Evolutionary conservation across 257 asterid genomes (phyloP).

Genomic region (Verbascum thapsus): DNA sequence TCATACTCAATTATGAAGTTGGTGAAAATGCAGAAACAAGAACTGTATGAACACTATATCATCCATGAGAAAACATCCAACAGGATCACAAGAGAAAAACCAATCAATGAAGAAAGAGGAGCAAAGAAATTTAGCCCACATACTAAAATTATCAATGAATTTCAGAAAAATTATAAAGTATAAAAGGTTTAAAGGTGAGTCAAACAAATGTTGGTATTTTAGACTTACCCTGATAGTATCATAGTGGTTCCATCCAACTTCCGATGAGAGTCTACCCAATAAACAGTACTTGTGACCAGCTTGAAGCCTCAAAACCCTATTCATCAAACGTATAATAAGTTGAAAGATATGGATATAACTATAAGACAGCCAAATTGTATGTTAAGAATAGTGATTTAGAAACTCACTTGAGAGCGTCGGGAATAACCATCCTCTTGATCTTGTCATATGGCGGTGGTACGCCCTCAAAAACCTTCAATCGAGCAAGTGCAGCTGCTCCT

Average conservation of each 20-base stretch:
- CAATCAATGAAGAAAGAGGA: neutral
- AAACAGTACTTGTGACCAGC: slow-evolving; percentile 84
- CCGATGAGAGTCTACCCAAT: slow-evolving; percentile 78
- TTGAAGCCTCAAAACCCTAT: slow-evolving; percentile 85
- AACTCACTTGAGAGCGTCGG: slow-evolving; percentile 82
- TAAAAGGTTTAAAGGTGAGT: no score
- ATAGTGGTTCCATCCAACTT: slow-evolving; percentile 83
- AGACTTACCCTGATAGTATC: slow-evolving; percentile 66
- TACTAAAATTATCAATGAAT: neutral
- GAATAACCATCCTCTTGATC: slow-evolving; percentile 74
- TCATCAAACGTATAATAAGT: neutral
- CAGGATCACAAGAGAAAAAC: neutral
- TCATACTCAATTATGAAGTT: no score
- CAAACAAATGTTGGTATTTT: neutral
- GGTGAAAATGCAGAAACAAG: no score
- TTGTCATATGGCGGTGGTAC: slow-evolving; percentile 75
- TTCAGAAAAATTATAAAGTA: neutral
- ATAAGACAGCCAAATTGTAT: neutral
- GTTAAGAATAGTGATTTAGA: neutral
- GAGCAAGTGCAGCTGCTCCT: slow-evolving; percentile 73
- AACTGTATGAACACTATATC: neutral
- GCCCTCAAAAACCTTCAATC: slow-evolving; percentile 72
- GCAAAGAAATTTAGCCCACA: neutral
- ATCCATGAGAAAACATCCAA: no score
- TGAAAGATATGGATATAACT: neutral